Base-by-base conservation (phyloP, 192 early-diverging fungal genomes). In the Entomortierella beljakovae region DNA sequence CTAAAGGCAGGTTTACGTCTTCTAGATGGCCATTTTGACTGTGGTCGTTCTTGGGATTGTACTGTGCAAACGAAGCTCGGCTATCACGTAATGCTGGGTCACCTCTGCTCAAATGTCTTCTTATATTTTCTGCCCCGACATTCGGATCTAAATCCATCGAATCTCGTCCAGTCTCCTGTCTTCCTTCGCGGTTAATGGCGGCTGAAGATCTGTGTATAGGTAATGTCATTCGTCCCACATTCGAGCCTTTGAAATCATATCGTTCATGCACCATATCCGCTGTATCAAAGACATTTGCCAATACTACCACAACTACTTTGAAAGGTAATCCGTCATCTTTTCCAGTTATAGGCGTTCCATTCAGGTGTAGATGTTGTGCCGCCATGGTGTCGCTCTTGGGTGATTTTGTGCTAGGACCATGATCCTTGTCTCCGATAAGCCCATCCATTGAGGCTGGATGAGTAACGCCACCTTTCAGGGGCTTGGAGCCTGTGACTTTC, bases 231-330 rank as follows among this genome's bases (percentile, higher is more conserved):
- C 75, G 59, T 25, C 75, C 75, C 1, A 79, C 75, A 38, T 69
- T 79, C 1, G 75, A 79, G 1, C 75, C 75, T 34, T 79, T 79
- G 28, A 79, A 79, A 15, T 79, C 75, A 22, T 79, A 79, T 29
- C 75, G 75, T 29, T 79, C 75, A 55, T 79, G 57, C 13, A 79
- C 55, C 3, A 79, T 37, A 52, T 79, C 64, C 1, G 75, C 61
- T 0, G 75, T 79, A 32, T 79, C 75, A 61, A 79, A 79, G 2
- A 79, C 68, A 52, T 79, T 79, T 15, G 75, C 75, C 33, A 79
- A 18, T 7, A 79, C 67, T 11, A 79, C 75, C 0, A 79, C 75
- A 13, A 70, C 68, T 11, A 79, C n/a, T 28, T 79, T 79, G 8
- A 66, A 79, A 1, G 67, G 75, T 5, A 79, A 2, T 0, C 62